Evolutionary conservation across 148 eudicot genomes (phyloP), one percentile per base, ranked within the genome.

Genomic region (Rheum nobile): DNA sequence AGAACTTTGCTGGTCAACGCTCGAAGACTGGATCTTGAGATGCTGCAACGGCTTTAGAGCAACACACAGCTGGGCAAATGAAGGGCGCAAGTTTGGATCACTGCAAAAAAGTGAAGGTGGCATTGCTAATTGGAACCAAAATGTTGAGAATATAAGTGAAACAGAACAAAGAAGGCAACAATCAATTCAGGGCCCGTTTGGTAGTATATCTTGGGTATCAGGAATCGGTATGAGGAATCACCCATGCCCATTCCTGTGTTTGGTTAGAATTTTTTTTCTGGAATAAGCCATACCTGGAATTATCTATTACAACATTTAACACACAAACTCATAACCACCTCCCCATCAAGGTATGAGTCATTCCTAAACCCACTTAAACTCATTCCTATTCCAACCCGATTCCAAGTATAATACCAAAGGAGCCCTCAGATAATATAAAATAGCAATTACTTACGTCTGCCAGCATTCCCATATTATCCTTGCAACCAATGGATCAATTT

Each of bases 381-480:
- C n/a, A n/a, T n/a, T n/a, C n/a, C n/a, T n/a, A n/a, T n/a, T n/a
- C n/a, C n/a, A n/a, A n/a, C n/a, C n/a, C n/a, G n/a, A n/a, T n/a
- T n/a, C n/a, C n/a, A n/a, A n/a, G n/a, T n/a, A n/a, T n/a, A n/a
- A n/a, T n/a, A n/a, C n/a, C n/a, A n/a, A n/a, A n/a, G n/a, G n/a
- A n/a, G n/a, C n/a, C 26, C 1, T 24, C 0, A 61, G 14, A 8
- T 24, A 14, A 61, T 61, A 4, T 9, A 24, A 17, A 9, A 8
- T 13, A 21, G 13, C 4, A 59, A 31, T 65, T 19, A 75, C 96
- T 77, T 86, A 95, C 99, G 86, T 84, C 79, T 91, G 99, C 99
- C 99, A 95, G 72, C 99, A 95, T 84, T 95, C 92, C 93, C 86
- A 86, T 73, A 95, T 95, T 41, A 95, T 91, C 75, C 96, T 85